Percentiles rank a stretch among this genome's conserved stretches.
Evolutionary conservation across 768 basidiomycete species (phyloP).

Genomic region (Chalciporus chontae): DNA sequence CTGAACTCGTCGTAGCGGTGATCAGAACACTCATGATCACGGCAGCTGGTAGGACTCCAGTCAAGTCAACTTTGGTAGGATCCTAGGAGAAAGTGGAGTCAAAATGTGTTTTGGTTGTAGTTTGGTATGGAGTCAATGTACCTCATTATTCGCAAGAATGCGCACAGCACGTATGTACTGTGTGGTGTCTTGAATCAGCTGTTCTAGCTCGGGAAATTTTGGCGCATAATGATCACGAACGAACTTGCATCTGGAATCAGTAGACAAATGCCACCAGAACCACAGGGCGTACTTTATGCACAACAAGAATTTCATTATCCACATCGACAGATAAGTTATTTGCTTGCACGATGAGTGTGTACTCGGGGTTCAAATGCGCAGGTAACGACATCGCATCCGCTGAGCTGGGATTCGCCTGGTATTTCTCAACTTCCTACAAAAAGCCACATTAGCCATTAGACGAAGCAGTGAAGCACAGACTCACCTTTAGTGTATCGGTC

Average conservation of each 20-base stretch:
- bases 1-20: conserved; percentile 88
- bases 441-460: not conserved
- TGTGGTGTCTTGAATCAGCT: conserved; percentile 85
- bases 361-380: conserved; percentile 90
- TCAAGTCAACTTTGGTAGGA: conserved; percentile 79
- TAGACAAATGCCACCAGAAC: conserved; percentile 3
- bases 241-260: conserved; percentile 52
- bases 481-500: conserved; percentile 79
- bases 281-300: conserved; percentile 72
- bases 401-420: conserved; percentile 73
- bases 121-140: conserved; percentile 24
- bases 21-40: conserved; percentile 95
- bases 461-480: conserved; percentile 1
- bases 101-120: not conserved
- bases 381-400: conserved; percentile 75
- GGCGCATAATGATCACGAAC: conserved; percentile 96
- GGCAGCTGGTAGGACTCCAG: conserved; percentile 78
- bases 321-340: conserved; percentile 98
- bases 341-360: conserved; percentile 92
- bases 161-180: conserved; percentile 93
- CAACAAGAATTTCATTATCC: conserved; percentile 95
- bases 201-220: conserved; percentile 96
- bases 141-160: conserved; percentile 80
- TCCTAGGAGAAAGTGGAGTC: conserved; percentile 46
- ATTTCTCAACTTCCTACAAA: conserved; percentile 83